A percentile compares a stretch with the other conserved stretches of the same genome.
phyloP scores from a whole-genome alignment of 495 filamentous ascomycete species.

The Aspergillus carlsbadensis region DNA sequence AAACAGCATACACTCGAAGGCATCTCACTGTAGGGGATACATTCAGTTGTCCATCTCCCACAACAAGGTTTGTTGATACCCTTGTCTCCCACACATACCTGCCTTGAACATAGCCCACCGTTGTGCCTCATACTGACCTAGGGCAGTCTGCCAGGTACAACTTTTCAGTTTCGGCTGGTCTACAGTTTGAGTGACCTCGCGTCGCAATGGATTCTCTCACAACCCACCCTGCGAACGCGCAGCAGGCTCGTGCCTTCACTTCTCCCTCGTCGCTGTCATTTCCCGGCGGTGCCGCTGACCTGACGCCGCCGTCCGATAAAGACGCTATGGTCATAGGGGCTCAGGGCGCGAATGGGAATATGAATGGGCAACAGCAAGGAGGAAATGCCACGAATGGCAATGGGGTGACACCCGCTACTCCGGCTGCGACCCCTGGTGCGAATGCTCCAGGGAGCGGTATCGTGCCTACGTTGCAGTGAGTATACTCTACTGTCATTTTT shows the following conservation, averaged over 20 bases:
- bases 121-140: background rate
- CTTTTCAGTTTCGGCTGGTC: slow-evolving; percentile 25
- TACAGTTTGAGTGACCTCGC: slow-evolving; percentile 24
- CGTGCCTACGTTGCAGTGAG: slow-evolving; percentile 97
- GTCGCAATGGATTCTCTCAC: slow-evolving; percentile 81
- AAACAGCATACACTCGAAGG: slow-evolving; percentile 18
- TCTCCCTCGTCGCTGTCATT: slow-evolving; percentile 87
- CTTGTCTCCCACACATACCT: background rate
- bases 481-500: slow-evolving; percentile 55
- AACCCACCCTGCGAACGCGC: slow-evolving; percentile 82
- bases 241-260: slow-evolving; percentile 89
- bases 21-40: slow-evolving; percentile 73
- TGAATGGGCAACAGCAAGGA: slow-evolving; percentile 62
- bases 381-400: slow-evolving; percentile 64
- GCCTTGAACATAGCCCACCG: background rate
- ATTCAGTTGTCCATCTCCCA: slow-evolving; percentile 99
- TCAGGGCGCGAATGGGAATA: slow-evolving; percentile 44
- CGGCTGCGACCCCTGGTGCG: slow-evolving; percentile 88
- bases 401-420: slow-evolving; percentile 93
- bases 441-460: slow-evolving; percentile 81
- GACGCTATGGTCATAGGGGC: slow-evolving; percentile 50
- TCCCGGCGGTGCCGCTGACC: slow-evolving; percentile 75
- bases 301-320: slow-evolving; percentile 74
- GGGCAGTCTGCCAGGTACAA: slow-evolving; percentile 19
- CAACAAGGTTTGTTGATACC: slow-evolving; percentile 50